phyloP scores from a whole-genome alignment of 164 flowering plant genomes.

The Umbellularia californica region DNA sequence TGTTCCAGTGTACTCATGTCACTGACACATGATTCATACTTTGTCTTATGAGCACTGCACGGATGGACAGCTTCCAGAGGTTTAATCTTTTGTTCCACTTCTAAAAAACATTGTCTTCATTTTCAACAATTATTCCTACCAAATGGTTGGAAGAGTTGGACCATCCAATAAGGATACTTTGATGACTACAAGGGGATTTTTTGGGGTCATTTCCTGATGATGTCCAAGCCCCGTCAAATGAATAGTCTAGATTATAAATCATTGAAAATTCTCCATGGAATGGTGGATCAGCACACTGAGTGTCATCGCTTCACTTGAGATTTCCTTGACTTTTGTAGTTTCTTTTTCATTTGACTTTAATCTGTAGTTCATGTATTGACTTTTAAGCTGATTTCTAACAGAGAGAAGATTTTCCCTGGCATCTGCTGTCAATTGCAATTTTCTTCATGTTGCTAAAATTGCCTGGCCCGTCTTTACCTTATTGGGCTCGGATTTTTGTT shows the following conservation, averaged over 20 bases:
- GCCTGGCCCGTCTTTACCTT: constrained; percentile 86
- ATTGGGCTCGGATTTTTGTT: constrained; percentile 80
- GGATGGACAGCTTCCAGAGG: not conserved
- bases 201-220: too few relatives aligned
- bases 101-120: not conserved
- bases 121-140: not conserved
- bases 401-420: constrained; percentile 80
- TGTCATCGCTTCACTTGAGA: not conserved
- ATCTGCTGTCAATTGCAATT: constrained; percentile 49
- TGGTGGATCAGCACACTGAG: not conserved
- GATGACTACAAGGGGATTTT: too few relatives aligned
- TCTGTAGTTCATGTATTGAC: not conserved
- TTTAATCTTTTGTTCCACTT: not conserved
- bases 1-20: not conserved
- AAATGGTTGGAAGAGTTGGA: too few relatives aligned
- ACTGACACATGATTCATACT: not conserved
- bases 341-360: not conserved
- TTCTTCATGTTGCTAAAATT: constrained; percentile 72
- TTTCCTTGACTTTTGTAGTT: not conserved
- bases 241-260: too few relatives aligned
- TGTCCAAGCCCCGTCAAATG: too few relatives aligned
- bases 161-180: too few relatives aligned
- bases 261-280: too few relatives aligned
- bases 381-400: constrained; percentile 24
- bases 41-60: not conserved